Evolutionary conservation across 495 filamentous ascomycete genomes (phyloP).

Genomic region (Aspergillus heteromorphus): DNA sequence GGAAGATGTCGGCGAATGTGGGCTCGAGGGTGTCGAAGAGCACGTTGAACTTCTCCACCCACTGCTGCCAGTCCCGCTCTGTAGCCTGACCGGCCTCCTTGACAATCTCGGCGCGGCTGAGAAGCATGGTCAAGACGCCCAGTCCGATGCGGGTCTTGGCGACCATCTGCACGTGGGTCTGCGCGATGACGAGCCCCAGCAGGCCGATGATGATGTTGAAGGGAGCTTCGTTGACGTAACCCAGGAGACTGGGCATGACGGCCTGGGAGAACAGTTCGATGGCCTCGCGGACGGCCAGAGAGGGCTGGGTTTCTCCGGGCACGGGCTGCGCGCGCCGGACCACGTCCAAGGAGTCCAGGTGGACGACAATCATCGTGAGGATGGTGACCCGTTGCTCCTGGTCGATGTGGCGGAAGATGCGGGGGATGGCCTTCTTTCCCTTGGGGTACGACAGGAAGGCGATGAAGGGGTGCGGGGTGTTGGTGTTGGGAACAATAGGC

Average conservation of each 20-base stretch:
- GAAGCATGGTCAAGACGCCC: conserved; percentile 87
- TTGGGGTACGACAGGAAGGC: conserved; percentile 90
- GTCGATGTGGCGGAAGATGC: conserved; percentile 89
- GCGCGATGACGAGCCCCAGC: conserved; percentile 74
- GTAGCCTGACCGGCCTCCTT: conserved; percentile 67
- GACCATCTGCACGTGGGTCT: conserved; percentile 71
- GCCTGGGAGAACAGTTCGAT: conserved; percentile 82
- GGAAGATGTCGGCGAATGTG: conserved; percentile 77
- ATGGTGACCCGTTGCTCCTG: conserved; percentile 90
- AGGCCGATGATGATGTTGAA: conserved; percentile 86
- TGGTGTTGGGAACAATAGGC: conserved; percentile 68
- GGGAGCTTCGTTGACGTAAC: conserved; percentile 83
- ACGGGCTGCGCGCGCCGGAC: conserved; percentile 69
- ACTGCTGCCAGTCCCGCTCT: conserved; percentile 74
- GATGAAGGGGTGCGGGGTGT: conserved; percentile 87
- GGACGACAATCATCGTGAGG: conserved; percentile 91
- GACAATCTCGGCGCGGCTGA: conserved; percentile 88
- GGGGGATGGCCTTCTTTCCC: conserved; percentile 91
- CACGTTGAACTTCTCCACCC: conserved; percentile 74
- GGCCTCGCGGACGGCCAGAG: conserved; percentile 72
- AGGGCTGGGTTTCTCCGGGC: conserved; percentile 62
- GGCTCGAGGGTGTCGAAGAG: conserved; percentile 87
- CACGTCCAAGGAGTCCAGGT: conserved; percentile 87
- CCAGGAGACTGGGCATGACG: conserved; percentile 85
- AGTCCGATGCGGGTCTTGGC: conserved; percentile 80